Percentiles rank a stretch among this genome's conserved stretches.
Evolutionary conservation across 78 protist species (phyloP).

Genomic region (Dictyostelium purpureum): DNA sequence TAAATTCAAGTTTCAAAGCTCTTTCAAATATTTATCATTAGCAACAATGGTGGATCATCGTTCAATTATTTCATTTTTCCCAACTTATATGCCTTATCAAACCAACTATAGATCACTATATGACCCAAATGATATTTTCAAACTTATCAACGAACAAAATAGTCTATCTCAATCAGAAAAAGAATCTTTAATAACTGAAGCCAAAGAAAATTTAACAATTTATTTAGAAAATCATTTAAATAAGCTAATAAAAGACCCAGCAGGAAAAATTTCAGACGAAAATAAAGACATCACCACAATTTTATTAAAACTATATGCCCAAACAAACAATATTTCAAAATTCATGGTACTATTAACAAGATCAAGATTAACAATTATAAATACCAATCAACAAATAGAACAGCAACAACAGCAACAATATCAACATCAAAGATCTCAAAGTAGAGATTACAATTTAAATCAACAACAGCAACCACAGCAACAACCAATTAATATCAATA

Average conservation of each 20-base stretch:
- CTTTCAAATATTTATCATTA: conserved; percentile 1
- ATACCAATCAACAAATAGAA: background rate
- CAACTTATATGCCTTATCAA: conserved; percentile 3
- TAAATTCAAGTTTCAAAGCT: conserved; percentile 8
- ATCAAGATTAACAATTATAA: background rate
- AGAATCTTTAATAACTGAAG: background rate
- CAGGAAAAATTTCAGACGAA: conserved; percentile 1
- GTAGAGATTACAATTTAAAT: too few species aligned
- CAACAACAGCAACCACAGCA: background rate
- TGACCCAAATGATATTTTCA: background rate
- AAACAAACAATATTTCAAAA: background rate
- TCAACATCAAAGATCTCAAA: too few species aligned
- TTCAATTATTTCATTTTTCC: conserved; percentile 7
- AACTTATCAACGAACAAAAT: background rate
- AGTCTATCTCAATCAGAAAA: background rate
- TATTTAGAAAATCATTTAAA: conserved; percentile 1
- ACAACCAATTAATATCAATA: background rate
- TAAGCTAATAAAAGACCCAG: background rate
- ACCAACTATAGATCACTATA: conserved; percentile 1
- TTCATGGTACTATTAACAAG: background rate
- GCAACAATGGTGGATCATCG: conserved; percentile 30
- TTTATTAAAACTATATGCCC: conserved; percentile 3
- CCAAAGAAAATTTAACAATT: background rate
- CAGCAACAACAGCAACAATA: too few species aligned
- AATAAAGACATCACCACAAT: conserved; percentile 15